Percentiles rank a stretch among this genome's conserved stretches.
phyloP scores from a whole-genome alignment of 1,139 yeast genomes.

The Pichia sp. region DNA sequence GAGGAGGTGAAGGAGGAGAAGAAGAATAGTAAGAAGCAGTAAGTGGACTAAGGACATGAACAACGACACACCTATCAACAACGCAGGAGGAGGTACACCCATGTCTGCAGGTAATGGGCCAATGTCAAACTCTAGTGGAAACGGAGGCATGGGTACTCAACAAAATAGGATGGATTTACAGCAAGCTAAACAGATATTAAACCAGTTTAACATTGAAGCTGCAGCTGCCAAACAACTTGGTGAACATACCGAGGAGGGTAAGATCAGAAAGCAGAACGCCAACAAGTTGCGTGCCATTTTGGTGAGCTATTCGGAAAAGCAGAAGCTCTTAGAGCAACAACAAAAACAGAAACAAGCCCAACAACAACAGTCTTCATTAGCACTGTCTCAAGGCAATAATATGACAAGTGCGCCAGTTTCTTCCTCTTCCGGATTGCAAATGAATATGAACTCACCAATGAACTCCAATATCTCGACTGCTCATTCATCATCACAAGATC shows the following conservation, averaged over 20 bases:
- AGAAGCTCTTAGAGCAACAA: constrained; percentile 23
- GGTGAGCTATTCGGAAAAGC: constrained; percentile 26
- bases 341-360: constrained; percentile 14
- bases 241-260: constrained; percentile 58
- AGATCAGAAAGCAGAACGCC: constrained; percentile 58
- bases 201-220: constrained; percentile 52
- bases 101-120: not conserved
- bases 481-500: not conserved
- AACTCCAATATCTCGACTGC: not conserved
- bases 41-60: not conserved
- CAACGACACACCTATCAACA: not conserved
- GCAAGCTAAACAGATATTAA: constrained; percentile 56
- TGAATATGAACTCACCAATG: not conserved
- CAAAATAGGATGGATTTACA: constrained; percentile 10
- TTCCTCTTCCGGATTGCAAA: constrained; percentile 6
- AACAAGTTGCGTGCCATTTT: constrained; percentile 50
- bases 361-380: constrained; percentile 17
- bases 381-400: constrained; percentile 10
- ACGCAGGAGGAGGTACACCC: not conserved
- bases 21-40: not conserved
- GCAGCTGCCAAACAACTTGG: constrained; percentile 53
- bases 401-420: constrained; percentile 11
- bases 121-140: not conserved
- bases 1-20: not conserved
- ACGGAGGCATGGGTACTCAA: not conserved